These are phyloP conservation scores for Patellifolia procumbens DNA, from an alignment of 179 eudicot genomes.

Conservation along the genomic window DNA sequence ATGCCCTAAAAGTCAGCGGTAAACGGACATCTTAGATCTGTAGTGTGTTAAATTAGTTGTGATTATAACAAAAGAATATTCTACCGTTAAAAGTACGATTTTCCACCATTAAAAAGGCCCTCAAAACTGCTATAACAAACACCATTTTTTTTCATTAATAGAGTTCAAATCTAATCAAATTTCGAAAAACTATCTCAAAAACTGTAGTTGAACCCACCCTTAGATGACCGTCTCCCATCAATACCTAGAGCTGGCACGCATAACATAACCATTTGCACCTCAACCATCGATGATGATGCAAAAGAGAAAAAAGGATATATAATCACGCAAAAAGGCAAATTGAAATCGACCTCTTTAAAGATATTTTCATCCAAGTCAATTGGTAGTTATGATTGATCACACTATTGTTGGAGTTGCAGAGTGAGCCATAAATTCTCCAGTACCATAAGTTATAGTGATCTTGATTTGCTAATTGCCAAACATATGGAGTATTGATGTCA, in stretches of 20 bases:
- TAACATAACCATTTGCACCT: conserved; percentile 23
- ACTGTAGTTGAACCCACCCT: too few species aligned
- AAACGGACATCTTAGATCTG: too few species aligned
- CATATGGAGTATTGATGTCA: not conserved
- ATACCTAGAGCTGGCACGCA: conserved; percentile 25
- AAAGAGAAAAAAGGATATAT: not conserved
- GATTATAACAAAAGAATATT: too few species aligned
- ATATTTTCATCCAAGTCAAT: conserved; percentile 19
- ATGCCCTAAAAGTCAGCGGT: too few species aligned
- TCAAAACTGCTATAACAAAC: too few species aligned
- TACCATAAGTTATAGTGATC: not conserved
- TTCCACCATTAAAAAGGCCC: too few species aligned
- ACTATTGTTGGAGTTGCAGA: conserved; percentile 11
- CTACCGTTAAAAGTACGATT: too few species aligned
- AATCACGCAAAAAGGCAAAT: conserved; percentile 15
- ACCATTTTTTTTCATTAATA: too few species aligned
- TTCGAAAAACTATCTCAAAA: conserved; percentile 3
- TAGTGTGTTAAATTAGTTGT: too few species aligned
- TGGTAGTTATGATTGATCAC: conserved; percentile 17
- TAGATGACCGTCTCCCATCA: not conserved
- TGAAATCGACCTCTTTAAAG: conserved; percentile 8
- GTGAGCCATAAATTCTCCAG: not conserved
- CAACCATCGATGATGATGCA: not conserved
- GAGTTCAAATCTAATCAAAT: not conserved
- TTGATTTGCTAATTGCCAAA: not conserved